phyloP scores from a whole-genome alignment of 2,329 filamentous ascomycete species.

The Aspergillus aculeatinus region DNA sequence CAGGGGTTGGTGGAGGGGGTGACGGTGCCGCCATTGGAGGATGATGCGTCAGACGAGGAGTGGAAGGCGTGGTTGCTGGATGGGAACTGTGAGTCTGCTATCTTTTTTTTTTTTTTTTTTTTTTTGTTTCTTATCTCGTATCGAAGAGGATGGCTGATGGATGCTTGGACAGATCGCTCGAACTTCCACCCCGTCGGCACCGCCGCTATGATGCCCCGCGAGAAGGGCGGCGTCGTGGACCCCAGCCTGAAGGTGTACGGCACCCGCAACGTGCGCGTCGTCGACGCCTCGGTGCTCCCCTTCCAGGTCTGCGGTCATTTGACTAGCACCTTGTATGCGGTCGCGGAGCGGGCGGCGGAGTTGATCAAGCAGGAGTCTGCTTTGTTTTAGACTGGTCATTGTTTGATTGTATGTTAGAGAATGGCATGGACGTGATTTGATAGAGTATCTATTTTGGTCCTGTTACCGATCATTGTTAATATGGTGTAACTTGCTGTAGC shows the following conservation, averaged over 20 bases:
- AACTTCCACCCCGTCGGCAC: slow-evolving; percentile 13
- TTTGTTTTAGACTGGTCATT: background rate
- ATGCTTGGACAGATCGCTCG: background rate
- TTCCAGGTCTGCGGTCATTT: slow-evolving; percentile 33
- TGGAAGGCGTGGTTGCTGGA: slow-evolving; percentile 25
- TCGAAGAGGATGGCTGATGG: no score
- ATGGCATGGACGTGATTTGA: no score
- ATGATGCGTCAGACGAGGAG: slow-evolving; percentile 19
- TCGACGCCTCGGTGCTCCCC: slow-evolving; percentile 36
- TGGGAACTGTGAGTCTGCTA: background rate
- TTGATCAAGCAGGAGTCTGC: slow-evolving; percentile 26
- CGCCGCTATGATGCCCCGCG: slow-evolving; percentile 8
- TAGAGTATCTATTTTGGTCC: no score
- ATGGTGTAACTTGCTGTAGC: no score
- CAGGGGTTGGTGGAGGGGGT: slow-evolving; percentile 20
- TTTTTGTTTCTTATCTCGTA: no score
- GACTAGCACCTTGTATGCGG: slow-evolving; percentile 32
- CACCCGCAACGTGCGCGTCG: slow-evolving; percentile 26
- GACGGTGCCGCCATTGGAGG: no score
- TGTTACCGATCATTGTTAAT: no score
- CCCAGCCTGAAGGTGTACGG: slow-evolving; percentile 5
- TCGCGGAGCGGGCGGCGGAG: slow-evolving; percentile 33
- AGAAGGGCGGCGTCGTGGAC: slow-evolving; percentile 7
- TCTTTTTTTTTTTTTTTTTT: slow-evolving; percentile 10
- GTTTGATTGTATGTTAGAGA: no score